Evolutionary conservation across 495 filamentous ascomycete genomes (phyloP).

Genomic region (Apiosordaria backusii): DNA sequence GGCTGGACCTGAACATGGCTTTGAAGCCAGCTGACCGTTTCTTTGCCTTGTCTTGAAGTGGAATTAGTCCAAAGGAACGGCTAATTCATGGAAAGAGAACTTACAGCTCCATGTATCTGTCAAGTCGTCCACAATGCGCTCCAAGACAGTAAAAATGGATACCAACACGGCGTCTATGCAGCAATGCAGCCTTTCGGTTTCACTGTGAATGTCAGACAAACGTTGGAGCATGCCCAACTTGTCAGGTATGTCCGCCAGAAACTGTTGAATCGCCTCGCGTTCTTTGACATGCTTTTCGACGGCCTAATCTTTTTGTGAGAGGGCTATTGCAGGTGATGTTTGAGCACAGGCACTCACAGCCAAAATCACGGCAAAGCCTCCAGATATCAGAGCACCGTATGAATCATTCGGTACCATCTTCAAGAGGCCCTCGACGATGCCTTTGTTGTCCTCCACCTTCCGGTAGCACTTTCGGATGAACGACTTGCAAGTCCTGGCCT

Average conservation of each 20-base stretch:
- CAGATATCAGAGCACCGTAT: constrained; percentile 23
- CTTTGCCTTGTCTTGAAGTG: background rate
- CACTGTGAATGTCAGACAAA: constrained; percentile 8
- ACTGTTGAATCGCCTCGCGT: constrained; percentile 10
- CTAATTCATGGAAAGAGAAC: background rate
- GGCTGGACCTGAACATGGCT: too few species aligned
- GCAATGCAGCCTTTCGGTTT: constrained; percentile 4
- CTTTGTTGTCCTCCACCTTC: constrained; percentile 8
- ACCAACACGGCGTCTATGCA: constrained; percentile 16
- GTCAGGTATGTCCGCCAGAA: constrained; percentile 17
- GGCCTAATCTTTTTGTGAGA: constrained; percentile 1
- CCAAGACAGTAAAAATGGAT: constrained; percentile 18
- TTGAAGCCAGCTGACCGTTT: background rate
- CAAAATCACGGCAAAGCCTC: constrained; percentile 20
- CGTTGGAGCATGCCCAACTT: constrained; percentile 15
- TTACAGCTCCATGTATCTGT: constrained; percentile 12
- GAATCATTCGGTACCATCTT: constrained; percentile 18
- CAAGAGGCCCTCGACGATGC: constrained; percentile 10
- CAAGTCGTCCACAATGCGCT: constrained; percentile 19
- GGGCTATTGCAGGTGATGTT: background rate
- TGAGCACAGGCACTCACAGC: constrained; percentile 7
- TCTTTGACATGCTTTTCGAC: constrained; percentile 18
- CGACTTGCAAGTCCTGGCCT: constrained; percentile 12
- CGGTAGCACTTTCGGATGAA: constrained; percentile 18
- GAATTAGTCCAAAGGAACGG: background rate